These are phyloP conservation scores for Trypanosoma vivax DNA, from an alignment of 208 protist species.

Conservation along the genomic window DNA sequence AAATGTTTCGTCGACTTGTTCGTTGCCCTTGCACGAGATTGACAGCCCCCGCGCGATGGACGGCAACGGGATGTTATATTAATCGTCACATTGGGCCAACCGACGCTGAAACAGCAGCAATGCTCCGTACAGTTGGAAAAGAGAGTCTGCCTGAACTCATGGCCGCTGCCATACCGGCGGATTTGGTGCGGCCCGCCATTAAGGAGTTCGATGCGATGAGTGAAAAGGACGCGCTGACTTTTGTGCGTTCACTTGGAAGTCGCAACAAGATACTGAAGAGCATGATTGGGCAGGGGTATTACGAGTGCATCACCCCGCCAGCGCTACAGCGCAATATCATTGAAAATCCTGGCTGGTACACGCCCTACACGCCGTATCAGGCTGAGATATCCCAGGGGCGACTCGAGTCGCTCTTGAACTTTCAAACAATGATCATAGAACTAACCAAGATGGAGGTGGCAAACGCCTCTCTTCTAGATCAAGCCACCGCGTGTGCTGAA, in stretches of 20 bases:
- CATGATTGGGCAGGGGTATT: constrained; percentile 94
- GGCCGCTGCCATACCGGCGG: constrained; percentile 55
- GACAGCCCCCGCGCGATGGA: constrained; percentile 23
- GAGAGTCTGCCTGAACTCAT: constrained; percentile 77
- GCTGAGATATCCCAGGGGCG: constrained; percentile 95
- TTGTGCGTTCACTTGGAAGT: constrained; percentile 38
- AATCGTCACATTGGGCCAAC: constrained; percentile 90
- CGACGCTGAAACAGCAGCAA: constrained; percentile 70
- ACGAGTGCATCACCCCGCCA: constrained; percentile 84
- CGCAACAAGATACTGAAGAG: constrained; percentile 89
- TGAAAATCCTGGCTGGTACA: constrained; percentile 99
- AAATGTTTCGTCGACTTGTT: constrained; percentile 40
- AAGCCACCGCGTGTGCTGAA: constrained; percentile 73
- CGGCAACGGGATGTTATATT: constrained; percentile 78
- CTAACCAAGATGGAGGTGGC: constrained; percentile 93
- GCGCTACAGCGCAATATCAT: constrained; percentile 96
- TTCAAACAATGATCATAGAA: constrained; percentile 95
- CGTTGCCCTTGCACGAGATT: neutral
- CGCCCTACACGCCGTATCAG: constrained; percentile 98
- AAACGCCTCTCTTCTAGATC: constrained; percentile 96
- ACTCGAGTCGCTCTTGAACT: constrained; percentile 97
- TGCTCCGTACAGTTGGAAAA: constrained; percentile 83
- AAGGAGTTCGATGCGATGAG: constrained; percentile 38
- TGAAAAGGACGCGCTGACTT: constrained; percentile 64
- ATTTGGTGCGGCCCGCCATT: constrained; percentile 52